A percentile compares a stretch with the other conserved stretches of the same genome.
Conservation (phyloP, 2,329 filamentous ascomycete species). For the Fusarium falciforme region DNA sequence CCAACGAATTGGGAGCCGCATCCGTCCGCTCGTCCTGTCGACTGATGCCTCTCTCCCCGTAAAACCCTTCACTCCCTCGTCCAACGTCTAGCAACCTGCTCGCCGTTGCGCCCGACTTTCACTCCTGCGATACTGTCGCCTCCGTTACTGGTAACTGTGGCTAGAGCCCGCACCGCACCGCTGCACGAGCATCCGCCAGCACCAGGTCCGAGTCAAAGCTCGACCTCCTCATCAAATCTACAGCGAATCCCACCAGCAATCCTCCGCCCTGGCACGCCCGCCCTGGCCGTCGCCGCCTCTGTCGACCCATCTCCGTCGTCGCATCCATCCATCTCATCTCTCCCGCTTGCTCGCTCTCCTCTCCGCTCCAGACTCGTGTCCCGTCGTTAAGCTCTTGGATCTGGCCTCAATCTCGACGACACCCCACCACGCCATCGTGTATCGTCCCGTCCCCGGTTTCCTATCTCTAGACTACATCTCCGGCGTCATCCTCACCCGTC, state of each 20-base stretch:
- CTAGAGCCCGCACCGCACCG: constrained; percentile 4
- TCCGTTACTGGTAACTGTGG: constrained; percentile 28
- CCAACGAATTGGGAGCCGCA: constrained; percentile 46
- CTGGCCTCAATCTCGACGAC: constrained; percentile 40
- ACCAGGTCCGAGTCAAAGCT: constrained; percentile 35
- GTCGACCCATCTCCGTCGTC: constrained; percentile 32
- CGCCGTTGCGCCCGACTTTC: constrained; percentile 21
- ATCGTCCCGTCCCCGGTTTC: constrained; percentile 14
- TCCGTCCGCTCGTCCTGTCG: constrained; percentile 42
- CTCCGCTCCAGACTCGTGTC: constrained; percentile 5
- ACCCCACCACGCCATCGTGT: constrained; percentile 36
- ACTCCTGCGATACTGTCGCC: constrained; percentile 2
- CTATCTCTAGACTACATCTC: constrained; percentile 9
- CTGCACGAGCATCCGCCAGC: constrained; percentile 24
- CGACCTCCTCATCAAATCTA: constrained; percentile 37
- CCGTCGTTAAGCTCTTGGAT: constrained; percentile 30
- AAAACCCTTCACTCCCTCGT: constrained; percentile 43
- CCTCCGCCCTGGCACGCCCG: constrained; percentile 22
- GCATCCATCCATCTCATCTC: constrained; percentile 22
- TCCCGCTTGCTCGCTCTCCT: constrained; percentile 14
- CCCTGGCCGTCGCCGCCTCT: constrained; percentile 15
- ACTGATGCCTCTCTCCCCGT: constrained; percentile 41
- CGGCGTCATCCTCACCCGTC: constrained; percentile 10
- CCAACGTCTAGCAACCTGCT: constrained; percentile 32
- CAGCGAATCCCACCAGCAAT: constrained; percentile 28